Percentiles rank a stretch among this genome's conserved stretches.
Conservation (phyloP, 129 eudicot genomes). For the Lonicera japonica region DNA sequence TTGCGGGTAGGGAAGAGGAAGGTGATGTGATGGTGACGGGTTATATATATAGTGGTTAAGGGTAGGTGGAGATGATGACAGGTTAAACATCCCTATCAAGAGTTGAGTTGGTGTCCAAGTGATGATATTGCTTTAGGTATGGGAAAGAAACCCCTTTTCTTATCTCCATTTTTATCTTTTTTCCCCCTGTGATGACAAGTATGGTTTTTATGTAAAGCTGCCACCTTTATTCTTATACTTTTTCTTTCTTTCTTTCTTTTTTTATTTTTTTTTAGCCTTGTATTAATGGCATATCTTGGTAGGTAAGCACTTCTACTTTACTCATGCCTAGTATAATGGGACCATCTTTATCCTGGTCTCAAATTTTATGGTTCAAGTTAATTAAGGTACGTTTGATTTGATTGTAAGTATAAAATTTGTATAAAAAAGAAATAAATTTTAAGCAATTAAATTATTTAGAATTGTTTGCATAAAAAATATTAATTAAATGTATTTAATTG, state of each 20-base stretch:
- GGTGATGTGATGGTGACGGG: background rate
- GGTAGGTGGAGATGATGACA: conserved; percentile 49
- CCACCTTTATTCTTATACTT: conserved; percentile 11
- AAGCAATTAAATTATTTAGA: too few species aligned
- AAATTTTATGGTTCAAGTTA: background rate
- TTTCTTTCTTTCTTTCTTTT: too few species aligned
- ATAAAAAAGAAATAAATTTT: too few species aligned
- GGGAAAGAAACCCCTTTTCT: background rate
- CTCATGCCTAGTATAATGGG: background rate
- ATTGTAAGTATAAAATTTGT: too few species aligned
- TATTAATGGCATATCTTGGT: background rate
- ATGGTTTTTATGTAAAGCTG: background rate
- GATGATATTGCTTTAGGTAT: conserved; percentile 25
- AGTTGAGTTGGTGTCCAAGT: conserved; percentile 15
- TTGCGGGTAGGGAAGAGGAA: background rate
- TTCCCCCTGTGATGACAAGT: background rate
- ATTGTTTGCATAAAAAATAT: too few species aligned
- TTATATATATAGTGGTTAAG: conserved; percentile 42
- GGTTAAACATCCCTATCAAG: conserved; percentile 18
- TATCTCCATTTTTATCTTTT: background rate
- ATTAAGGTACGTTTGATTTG: too few species aligned
- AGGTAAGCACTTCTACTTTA: conserved; percentile 6
- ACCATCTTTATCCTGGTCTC: background rate
- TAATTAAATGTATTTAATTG: too few species aligned
- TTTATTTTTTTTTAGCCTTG: too few species aligned